These are phyloP conservation scores for Penicillium oxalicum DNA, from an alignment of 2,329 filamentous ascomycete genomes.

Conservation along the genomic window DNA sequence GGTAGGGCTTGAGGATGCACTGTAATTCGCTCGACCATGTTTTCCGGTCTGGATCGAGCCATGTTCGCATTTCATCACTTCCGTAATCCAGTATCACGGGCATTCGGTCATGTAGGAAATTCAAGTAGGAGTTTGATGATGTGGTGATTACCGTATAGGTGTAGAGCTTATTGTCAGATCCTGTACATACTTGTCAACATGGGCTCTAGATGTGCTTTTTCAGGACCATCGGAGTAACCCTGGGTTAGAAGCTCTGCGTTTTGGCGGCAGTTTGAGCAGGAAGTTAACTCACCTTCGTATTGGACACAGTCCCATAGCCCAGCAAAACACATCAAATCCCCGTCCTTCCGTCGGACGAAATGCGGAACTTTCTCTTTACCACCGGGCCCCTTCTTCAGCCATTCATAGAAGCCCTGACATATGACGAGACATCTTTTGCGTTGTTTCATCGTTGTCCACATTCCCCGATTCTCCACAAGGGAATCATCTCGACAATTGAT, in stretches of 20 bases:
- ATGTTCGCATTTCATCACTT: slow-evolving; percentile 62
- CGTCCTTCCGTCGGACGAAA: slow-evolving; percentile 75
- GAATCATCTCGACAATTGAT: slow-evolving; percentile 96
- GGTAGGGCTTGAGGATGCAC: slow-evolving; percentile 68
- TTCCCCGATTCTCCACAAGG: slow-evolving; percentile 64
- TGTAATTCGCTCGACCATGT: slow-evolving; percentile 78
- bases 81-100: slow-evolving; percentile 80
- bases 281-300: slow-evolving; percentile 57
- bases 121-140: slow-evolving; percentile 71
- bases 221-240: too few species aligned
- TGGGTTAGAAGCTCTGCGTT: too few species aligned
- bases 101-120: slow-evolving; percentile 91
- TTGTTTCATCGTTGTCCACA: slow-evolving; percentile 91
- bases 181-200: slow-evolving; percentile 27
- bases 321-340: slow-evolving; percentile 78
- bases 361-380: slow-evolving; percentile 78
- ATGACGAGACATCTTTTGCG: slow-evolving; percentile 81
- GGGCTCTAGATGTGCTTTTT: too few species aligned
- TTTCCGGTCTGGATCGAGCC: slow-evolving; percentile 67
- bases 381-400: slow-evolving; percentile 69
- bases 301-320: slow-evolving; percentile 86
- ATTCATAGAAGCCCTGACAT: slow-evolving; percentile 93
- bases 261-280: too few species aligned
- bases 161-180: slow-evolving; percentile 64
- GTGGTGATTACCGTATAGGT: slow-evolving; percentile 96